phyloP scores from a whole-genome alignment of 1,284 basidiomycete genomes.

The Fomitopsis betulina region DNA sequence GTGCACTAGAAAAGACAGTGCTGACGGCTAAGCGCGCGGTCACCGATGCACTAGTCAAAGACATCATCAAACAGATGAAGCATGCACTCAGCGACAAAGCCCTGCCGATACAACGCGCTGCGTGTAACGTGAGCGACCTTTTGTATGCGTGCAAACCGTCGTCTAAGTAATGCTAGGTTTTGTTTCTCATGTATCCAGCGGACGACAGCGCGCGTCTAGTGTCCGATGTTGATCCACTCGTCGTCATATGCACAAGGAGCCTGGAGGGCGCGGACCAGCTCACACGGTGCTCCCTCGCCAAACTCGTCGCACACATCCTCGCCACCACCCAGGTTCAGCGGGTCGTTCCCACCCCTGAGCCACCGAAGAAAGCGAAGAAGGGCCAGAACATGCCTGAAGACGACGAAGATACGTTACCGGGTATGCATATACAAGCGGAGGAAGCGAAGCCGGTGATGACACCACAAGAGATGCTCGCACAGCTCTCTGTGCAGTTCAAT shows the following conservation, averaged over 20 bases:
- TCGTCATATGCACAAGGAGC: conserved; percentile 68
- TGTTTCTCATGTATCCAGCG: conserved; percentile 62
- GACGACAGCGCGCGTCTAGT: conserved; percentile 47
- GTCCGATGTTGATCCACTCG: conserved; percentile 72
- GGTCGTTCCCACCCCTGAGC: conserved; percentile 40
- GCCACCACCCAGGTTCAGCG: conserved; percentile 82
- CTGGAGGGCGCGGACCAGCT: conserved; percentile 83
- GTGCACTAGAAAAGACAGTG: conserved; percentile 75
- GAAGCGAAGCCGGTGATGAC: conserved; percentile 71
- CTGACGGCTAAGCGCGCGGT: conserved; percentile 78
- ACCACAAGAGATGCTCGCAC: conserved; percentile 76
- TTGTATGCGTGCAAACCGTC: background rate
- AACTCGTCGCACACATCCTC: conserved; percentile 80
- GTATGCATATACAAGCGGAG: conserved; percentile 48
- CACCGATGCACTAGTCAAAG: conserved; percentile 75
- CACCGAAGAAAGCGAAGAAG: conserved; percentile 62
- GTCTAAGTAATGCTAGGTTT: conserved; percentile 39
- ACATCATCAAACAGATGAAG: conserved; percentile 83
- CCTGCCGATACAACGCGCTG: conserved; percentile 82
- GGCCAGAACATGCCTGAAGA: conserved; percentile 51
- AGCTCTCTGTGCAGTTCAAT: conserved; percentile 80
- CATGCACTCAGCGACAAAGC: conserved; percentile 79
- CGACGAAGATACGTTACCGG: conserved; percentile 47
- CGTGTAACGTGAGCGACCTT: conserved; percentile 57
- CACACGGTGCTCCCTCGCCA: conserved; percentile 77